Percentiles rank a stretch among this genome's conserved stretches.
These are phyloP conservation scores for Crithidia sp. DNA, from an alignment of 208 protist species.

Conservation along the genomic window DNA sequence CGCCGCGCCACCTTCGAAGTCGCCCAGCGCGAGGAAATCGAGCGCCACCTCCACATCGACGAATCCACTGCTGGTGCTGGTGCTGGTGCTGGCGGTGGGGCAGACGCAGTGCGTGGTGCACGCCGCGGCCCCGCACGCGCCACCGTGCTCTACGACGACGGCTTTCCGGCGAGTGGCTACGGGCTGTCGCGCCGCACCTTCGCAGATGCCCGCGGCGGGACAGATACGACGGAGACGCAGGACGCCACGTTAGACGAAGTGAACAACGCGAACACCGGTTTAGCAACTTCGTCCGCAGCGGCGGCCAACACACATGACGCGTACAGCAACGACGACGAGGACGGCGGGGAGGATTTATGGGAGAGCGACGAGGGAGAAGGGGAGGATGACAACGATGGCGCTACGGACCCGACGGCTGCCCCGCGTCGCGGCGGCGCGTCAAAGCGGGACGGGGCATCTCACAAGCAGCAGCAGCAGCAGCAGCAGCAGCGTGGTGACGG, in stretches of 20 bases:
- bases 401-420: slow-evolving; percentile 34
- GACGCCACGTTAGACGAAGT: too few species aligned
- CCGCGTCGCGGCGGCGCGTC: neutral
- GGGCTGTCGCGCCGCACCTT: slow-evolving; percentile 50
- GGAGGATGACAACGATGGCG: slow-evolving; percentile 19
- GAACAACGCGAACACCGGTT: too few species aligned
- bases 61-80: too few species aligned
- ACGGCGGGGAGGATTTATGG: slow-evolving; percentile 29
- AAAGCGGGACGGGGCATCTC: neutral
- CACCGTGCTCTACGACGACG: slow-evolving; percentile 62
- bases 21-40: slow-evolving; percentile 60
- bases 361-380: slow-evolving; percentile 3
- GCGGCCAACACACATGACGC: too few species aligned
- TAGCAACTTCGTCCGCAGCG: neutral
- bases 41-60: slow-evolving; percentile 38
- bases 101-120: neutral
- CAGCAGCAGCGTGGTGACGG: neutral
- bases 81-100: neutral
- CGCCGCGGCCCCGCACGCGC: slow-evolving; percentile 20
- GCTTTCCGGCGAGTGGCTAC: slow-evolving; percentile 56
- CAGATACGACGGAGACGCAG: too few species aligned
- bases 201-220: slow-evolving; percentile 6
- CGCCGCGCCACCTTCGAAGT: slow-evolving; percentile 75
- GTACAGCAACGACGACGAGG: slow-evolving; percentile 4
- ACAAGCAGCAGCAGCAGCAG: neutral